Conservation (phyloP, 2,329 filamentous ascomycete species). For the Setomelanomma holmii region DNA sequence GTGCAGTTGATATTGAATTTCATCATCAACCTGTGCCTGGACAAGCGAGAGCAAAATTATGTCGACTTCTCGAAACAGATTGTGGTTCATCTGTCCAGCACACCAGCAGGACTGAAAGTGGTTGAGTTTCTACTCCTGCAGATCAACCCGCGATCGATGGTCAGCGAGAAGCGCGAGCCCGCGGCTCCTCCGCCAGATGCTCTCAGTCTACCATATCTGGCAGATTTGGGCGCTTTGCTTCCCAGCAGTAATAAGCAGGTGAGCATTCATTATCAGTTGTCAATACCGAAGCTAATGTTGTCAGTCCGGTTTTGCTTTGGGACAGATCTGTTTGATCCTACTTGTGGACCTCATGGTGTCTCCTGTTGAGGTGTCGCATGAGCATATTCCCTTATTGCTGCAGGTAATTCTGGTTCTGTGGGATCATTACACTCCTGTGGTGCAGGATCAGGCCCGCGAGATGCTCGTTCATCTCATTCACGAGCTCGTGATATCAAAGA, state of each 20-base stretch:
- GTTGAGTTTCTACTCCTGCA: slow-evolving; percentile 92
- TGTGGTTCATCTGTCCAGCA: slow-evolving; percentile 93
- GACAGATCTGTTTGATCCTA: slow-evolving; percentile 90
- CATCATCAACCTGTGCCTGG: slow-evolving; percentile 91
- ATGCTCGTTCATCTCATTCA: slow-evolving; percentile 98
- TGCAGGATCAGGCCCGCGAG: slow-evolving; percentile 95
- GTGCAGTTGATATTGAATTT: slow-evolving; percentile 95
- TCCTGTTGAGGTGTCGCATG: slow-evolving; percentile 78
- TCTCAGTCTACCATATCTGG: slow-evolving; percentile 82
- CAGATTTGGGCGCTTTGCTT: slow-evolving; percentile 56
- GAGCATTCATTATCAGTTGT: slow-evolving; percentile 4
- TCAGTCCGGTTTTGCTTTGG: slow-evolving; percentile 82
- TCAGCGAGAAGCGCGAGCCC: slow-evolving; percentile 75
- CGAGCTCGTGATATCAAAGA: slow-evolving; percentile 83
- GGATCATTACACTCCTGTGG: slow-evolving; percentile 95
- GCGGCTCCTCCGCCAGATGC: slow-evolving; percentile 71
- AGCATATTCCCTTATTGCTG: slow-evolving; percentile 83
- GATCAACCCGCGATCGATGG: slow-evolving; percentile 95
- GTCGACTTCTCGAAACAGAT: slow-evolving; percentile 98
- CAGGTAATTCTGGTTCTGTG: slow-evolving; percentile 93
- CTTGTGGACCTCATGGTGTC: slow-evolving; percentile 96
- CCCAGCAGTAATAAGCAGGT: slow-evolving; percentile 43
- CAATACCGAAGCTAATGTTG: slow-evolving; percentile 17
- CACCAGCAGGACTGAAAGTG: slow-evolving; percentile 83
- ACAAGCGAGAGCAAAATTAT: slow-evolving; percentile 95